Evolutionary conservation across 169 alveolate species (phyloP).

Genomic region (Plasmodium gonderi): DNA sequence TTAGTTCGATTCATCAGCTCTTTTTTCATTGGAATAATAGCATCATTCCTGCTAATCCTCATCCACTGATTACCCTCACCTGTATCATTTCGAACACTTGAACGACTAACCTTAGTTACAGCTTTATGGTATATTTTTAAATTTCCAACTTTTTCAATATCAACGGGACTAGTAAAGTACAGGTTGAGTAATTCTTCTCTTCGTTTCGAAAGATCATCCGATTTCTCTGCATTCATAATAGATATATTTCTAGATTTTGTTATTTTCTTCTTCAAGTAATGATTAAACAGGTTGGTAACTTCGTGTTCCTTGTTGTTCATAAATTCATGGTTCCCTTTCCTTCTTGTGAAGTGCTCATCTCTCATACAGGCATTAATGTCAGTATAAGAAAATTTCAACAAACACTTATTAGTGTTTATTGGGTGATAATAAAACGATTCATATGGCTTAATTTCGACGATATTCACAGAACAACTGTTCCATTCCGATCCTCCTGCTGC

Average conservation of each 20-base stretch:
- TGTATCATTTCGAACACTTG: neutral
- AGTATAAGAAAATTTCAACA: conserved; percentile 28
- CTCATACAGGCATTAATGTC: conserved; percentile 3
- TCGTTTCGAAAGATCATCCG: neutral
- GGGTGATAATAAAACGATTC: conserved; percentile 70
- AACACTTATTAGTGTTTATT: conserved; percentile 29
- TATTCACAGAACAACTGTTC: neutral
- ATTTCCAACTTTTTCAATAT: conserved; percentile 46
- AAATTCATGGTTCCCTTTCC: conserved; percentile 10
- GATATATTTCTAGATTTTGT: conserved; percentile 23
- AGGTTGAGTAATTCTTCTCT: conserved; percentile 7
- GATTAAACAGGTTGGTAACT: neutral
- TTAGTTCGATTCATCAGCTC: neutral
- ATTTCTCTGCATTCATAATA: conserved; percentile 16
- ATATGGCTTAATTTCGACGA: conserved; percentile 25
- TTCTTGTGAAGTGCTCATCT: neutral
- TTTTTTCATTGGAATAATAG: neutral
- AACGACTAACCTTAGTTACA: neutral
- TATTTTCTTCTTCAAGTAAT: conserved; percentile 57
- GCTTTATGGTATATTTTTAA: conserved; percentile 41
- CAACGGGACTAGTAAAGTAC: conserved; percentile 48
- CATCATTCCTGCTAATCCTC: neutral
- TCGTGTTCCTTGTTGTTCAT: conserved; percentile 16
- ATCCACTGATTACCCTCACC: neutral
- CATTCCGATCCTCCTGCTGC: neutral